These are phyloP conservation scores for Herpotrichia juniperi DNA, from an alignment of 2,329 filamentous ascomycete species.

Conservation along the genomic window DNA sequence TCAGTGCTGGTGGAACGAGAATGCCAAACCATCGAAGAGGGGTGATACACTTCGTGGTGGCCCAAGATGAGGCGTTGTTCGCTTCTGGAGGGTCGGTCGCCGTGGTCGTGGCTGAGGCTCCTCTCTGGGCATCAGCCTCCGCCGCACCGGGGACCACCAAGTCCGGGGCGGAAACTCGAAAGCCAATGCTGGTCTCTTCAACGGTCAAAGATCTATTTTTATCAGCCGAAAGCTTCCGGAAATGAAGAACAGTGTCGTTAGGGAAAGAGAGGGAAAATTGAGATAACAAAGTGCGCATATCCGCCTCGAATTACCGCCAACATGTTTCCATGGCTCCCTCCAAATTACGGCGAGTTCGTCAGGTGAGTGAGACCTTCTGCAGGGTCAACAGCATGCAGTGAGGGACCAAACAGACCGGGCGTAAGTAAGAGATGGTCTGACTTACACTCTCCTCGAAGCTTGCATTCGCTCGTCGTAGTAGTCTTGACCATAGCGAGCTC, in stretches of 20 bases:
- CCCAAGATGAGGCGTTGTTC: constrained; percentile 8
- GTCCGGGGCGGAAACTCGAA: constrained; percentile 3
- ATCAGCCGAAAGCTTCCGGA: background rate
- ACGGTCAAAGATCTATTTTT: constrained; percentile 1
- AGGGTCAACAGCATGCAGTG: background rate
- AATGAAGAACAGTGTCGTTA: background rate
- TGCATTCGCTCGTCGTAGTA: constrained; percentile 78
- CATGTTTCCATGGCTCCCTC: background rate
- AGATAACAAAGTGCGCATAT: background rate
- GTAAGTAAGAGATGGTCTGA: constrained; percentile 23
- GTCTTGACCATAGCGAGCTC: constrained; percentile 70
- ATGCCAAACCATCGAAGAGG: constrained; percentile 65
- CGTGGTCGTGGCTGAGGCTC: constrained; percentile 1
- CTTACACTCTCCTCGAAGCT: constrained; percentile 59
- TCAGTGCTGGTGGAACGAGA: constrained; percentile 55
- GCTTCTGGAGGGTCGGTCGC: background rate
- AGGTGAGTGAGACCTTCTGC: background rate
- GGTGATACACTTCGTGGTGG: constrained; percentile 43
- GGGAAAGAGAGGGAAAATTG: background rate
- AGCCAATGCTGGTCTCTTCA: constrained; percentile 2
- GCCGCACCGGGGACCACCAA: background rate
- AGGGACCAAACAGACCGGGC: background rate
- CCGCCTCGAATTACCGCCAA: background rate
- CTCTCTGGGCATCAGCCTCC: constrained; percentile 1
- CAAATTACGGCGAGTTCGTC: background rate